Base-by-base conservation (phyloP, 2,329 filamentous ascomycete genomes). In the Fusarium nygamai region DNA sequence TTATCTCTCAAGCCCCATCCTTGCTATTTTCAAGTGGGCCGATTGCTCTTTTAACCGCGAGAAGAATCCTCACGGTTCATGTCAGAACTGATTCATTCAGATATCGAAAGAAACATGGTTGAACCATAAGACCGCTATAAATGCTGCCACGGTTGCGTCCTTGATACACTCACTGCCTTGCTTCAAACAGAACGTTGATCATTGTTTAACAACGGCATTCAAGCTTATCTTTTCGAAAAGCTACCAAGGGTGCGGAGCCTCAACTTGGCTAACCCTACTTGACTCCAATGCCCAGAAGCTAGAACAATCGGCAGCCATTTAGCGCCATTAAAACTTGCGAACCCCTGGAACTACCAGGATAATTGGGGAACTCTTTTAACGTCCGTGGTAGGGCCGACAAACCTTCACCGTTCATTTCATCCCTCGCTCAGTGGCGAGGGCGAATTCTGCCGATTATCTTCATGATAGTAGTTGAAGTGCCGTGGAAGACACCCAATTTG, bases 351-450 rank as follows among this genome's bases (percentile, higher is more conserved):
- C 58, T 72, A 48, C 38, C 50, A 33, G 44, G 38, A 63, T 64
- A 54, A 53, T 69, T 74, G 67, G 67, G 69, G 67, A 62, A 56
- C 8, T 69, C 39, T 51, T 57, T 31, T 58, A 61, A 65, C 20
- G 67, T 56, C 72, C 72, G 72, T 65, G 67, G 60, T 74, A 74
- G 60, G 63, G 56, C 71, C 71, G 71, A 56, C 51, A 59, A 61
- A 53, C 36, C 48, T 66, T 72, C 62, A 69, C 63, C 67, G 64
- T 43, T 46, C 46, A 65, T 71, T 70, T 50, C 41, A 60, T 53
- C 27, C 51, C 27, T 66, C 44, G 31, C 13, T 43, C 16, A 38
- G 59, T 44, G 70, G 46, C 59, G 48, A 66, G 56, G 47, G 17
- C 33, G 27, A 51, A 22, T 44, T 20, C 29, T 44, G 36, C 24